These are phyloP conservation scores for Bocquillonia castaneifolia DNA, from an alignment of 441 rosid genomes.

Conservation along the genomic window DNA sequence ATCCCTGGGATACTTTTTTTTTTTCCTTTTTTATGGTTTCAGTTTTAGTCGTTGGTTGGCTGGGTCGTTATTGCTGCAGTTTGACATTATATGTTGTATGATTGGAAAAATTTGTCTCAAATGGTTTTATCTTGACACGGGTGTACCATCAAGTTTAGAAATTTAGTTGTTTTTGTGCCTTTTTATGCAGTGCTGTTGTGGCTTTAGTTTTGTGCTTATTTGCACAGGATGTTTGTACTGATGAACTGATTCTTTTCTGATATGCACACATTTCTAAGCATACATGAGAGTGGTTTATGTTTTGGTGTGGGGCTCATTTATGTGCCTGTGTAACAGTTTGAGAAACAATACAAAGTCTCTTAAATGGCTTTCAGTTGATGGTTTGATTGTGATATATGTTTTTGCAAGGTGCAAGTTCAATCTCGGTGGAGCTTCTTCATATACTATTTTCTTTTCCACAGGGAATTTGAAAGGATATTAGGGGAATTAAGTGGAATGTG, in stretches of 20 bases:
- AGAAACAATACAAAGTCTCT: conserved; percentile 4
- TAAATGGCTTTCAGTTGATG: conserved; percentile 11
- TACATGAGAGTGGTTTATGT: neutral
- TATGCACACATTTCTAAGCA: neutral
- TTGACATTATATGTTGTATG: conserved; percentile 8
- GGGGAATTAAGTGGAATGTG: conserved; percentile 36
- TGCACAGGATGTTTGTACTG: neutral
- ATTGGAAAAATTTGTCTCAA: conserved; percentile 6
- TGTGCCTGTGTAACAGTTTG: neutral
- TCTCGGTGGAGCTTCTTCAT: conserved; percentile 5
- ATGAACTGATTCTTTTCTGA: neutral
- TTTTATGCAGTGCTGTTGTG: conserved; percentile 11
- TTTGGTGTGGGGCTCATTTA: neutral
- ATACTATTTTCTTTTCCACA: conserved; percentile 21
- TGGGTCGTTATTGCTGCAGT: conserved; percentile 11
- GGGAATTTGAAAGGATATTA: conserved; percentile 33
- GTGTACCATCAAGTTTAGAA: conserved; percentile 4
- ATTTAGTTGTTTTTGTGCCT: conserved; percentile 12
- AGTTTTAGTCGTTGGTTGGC: conserved; percentile 10
- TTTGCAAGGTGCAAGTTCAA: conserved; percentile 7
- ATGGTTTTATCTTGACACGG: conserved; percentile 5
- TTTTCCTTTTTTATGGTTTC: neutral
- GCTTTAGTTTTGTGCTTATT: neutral
- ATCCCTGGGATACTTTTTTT: neutral
- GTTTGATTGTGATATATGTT: conserved; percentile 3